These are phyloP conservation scores for Aspergillus sparsus DNA, from an alignment of 495 filamentous ascomycete genomes.

Conservation along the genomic window DNA sequence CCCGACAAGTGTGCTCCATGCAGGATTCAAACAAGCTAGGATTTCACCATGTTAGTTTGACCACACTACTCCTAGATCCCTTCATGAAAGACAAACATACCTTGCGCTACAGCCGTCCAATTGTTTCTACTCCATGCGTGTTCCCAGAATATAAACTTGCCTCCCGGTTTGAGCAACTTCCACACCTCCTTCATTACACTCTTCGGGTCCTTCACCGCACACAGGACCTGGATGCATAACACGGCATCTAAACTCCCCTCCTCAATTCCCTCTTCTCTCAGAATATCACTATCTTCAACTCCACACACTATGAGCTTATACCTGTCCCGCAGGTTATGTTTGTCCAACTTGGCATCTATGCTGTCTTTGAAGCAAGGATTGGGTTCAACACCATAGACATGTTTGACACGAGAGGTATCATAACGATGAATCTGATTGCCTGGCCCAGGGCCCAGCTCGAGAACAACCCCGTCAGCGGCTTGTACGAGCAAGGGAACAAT, in stretches of 20 bases:
- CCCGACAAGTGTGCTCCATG: conserved; percentile 30
- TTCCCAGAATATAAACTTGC: conserved; percentile 49
- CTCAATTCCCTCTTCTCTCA: conserved; percentile 36
- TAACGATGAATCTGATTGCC: conserved; percentile 50
- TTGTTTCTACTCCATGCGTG: conserved; percentile 34
- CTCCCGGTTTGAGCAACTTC: conserved; percentile 36
- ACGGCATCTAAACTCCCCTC: conserved; percentile 41
- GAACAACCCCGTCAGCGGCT: conserved; percentile 39
- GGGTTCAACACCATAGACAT: conserved; percentile 50
- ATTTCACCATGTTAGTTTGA: conserved; percentile 18
- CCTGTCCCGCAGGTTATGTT: conserved; percentile 32
- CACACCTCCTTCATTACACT: conserved; percentile 30
- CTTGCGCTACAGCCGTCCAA: conserved; percentile 32
- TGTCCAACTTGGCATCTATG: conserved; percentile 29
- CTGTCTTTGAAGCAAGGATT: conserved; percentile 30
- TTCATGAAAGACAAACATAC: conserved; percentile 19
- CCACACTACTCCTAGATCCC: background rate
- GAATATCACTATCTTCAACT: conserved; percentile 40
- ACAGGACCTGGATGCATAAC: conserved; percentile 34
- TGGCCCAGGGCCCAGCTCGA: conserved; percentile 52
- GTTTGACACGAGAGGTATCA: conserved; percentile 32
- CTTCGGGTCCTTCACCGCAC: conserved; percentile 28
- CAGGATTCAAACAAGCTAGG: conserved; percentile 28
- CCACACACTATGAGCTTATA: conserved; percentile 41
- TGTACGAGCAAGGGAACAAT: conserved; percentile 42